These are phyloP conservation scores for Candida parachauliodes DNA, from an alignment of 805 yeast genomes.

Conservation along the genomic window DNA sequence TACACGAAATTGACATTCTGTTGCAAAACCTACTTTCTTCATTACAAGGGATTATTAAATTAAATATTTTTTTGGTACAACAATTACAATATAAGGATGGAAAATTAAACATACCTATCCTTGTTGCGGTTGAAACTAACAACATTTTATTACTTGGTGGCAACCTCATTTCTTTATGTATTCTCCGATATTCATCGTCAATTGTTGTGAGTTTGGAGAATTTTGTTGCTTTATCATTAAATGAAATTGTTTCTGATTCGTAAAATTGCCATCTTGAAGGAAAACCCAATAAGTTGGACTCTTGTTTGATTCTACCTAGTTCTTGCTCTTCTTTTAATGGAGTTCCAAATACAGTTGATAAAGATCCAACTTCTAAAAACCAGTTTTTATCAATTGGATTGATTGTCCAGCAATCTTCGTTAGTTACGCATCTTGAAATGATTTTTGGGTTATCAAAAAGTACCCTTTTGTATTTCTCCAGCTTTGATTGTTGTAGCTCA, in stretches of 20 bases:
- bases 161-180: constrained; percentile 20
- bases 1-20: constrained; percentile 31
- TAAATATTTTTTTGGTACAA: constrained; percentile 41
- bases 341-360: constrained; percentile 46
- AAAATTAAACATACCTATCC: constrained; percentile 43
- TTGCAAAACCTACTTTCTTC: constrained; percentile 33
- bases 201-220: constrained; percentile 18
- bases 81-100: constrained; percentile 47
- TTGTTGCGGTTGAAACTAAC: constrained; percentile 40
- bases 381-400: constrained; percentile 32
- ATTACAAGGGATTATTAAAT: constrained; percentile 29
- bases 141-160: constrained; percentile 3
- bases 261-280: constrained; percentile 34
- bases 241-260: constrained; percentile 20
- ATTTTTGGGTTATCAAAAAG: constrained; percentile 24
- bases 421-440: constrained; percentile 29
- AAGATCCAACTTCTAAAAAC: constrained; percentile 48
- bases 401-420: constrained; percentile 55
- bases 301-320: constrained; percentile 28
- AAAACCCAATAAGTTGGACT: constrained; percentile 39
- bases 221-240: constrained; percentile 2
- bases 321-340: constrained; percentile 28
- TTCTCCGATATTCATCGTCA: constrained; percentile 34
- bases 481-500: background rate
- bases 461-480: constrained; percentile 18